These are phyloP conservation scores for Rhynchosporium graminicola DNA, from an alignment of 2,329 filamentous ascomycete genomes.

Conservation along the genomic window DNA sequence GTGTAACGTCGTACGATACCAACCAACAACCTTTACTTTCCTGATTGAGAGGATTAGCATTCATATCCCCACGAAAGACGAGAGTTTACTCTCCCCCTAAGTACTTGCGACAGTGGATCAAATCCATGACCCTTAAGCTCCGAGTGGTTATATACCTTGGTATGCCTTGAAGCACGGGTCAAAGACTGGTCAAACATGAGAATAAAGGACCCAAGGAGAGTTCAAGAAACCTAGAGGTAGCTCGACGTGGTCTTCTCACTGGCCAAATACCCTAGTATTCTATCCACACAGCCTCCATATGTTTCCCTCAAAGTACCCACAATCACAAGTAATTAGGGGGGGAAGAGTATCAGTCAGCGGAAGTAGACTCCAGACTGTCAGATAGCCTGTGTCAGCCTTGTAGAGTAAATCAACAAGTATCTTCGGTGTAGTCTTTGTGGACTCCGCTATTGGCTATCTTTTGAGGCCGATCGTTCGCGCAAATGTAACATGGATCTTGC, in stretches of 20 bases:
- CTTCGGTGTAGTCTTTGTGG: conserved; percentile 19
- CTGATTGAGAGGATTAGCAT: not conserved
- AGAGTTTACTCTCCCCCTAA: not conserved
- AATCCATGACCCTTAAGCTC: no score
- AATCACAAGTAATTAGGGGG: no score
- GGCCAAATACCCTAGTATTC: no score
- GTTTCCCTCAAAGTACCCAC: no score
- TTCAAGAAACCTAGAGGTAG: no score
- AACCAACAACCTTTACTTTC: not conserved
- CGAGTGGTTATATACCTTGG: no score
- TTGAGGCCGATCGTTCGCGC: not conserved
- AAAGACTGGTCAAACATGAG: no score
- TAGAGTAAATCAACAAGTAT: conserved; percentile 15
- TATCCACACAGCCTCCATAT: no score
- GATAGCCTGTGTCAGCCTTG: conserved; percentile 7
- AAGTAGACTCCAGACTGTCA: not conserved
- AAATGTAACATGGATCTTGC: conserved; percentile 12
- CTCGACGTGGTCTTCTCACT: no score
- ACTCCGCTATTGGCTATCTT: conserved; percentile 7
- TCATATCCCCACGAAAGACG: not conserved
- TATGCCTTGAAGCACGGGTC: no score
- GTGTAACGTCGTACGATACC: conserved; percentile 1
- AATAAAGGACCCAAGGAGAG: no score
- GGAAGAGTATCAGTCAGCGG: not conserved
- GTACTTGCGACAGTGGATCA: no score